A percentile compares a stretch with the other conserved stretches of the same genome.
Evolutionary conservation across 2,329 filamentous ascomycete species (phyloP).

Genomic region (Fusarium aywerte): DNA sequence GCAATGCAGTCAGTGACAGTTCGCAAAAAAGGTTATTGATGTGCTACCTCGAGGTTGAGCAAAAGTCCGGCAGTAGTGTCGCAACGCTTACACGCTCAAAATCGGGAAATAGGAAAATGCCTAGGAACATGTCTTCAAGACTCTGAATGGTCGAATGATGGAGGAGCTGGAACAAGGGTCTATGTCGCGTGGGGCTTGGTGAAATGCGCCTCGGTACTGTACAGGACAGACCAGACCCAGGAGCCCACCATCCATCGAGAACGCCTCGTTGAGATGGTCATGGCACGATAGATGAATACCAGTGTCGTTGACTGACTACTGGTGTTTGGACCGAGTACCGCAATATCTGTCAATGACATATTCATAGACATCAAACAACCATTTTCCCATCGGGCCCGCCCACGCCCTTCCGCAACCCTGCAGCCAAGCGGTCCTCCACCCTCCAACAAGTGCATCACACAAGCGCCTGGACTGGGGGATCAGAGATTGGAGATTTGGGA

Average conservation of each 20-base stretch:
- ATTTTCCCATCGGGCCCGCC: conserved; percentile 24
- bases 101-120: conserved; percentile 37
- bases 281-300: conserved; percentile 33
- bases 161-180: conserved; percentile 41
- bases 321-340: conserved; percentile 13
- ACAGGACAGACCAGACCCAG: too few species aligned
- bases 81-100: conserved; percentile 15
- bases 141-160: conserved; percentile 35
- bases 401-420: conserved; percentile 13
- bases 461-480: conserved; percentile 35
- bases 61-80: conserved; percentile 32
- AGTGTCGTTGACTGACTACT: not conserved
- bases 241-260: conserved; percentile 43
- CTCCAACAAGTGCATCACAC: conserved; percentile 30
- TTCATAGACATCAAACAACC: conserved; percentile 27
- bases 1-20: not conserved
- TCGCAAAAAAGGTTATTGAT: conserved; percentile 1
- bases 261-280: conserved; percentile 39
- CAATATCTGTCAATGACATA: conserved; percentile 8
- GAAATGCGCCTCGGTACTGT: conserved; percentile 44
- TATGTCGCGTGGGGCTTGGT: conserved; percentile 40
- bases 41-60: conserved; percentile 27
- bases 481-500: conserved; percentile 21
- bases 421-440: conserved; percentile 15
- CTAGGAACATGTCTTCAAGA: conserved; percentile 28